Conservation (phyloP, 345 rosid species). For the Capsella bursapastoris region DNA sequence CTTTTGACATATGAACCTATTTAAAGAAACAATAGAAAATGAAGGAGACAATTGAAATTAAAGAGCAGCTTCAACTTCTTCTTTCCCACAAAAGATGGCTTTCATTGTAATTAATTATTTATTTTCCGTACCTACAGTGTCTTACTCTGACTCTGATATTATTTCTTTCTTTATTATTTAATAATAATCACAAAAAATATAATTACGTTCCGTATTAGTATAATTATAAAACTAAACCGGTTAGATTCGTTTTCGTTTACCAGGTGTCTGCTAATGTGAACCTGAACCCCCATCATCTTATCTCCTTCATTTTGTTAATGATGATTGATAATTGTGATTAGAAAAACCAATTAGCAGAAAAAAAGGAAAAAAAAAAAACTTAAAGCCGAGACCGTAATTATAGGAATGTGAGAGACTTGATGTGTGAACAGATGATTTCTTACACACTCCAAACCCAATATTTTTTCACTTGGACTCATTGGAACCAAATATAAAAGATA, state of each 20-base stretch:
- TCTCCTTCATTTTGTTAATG: constrained; percentile 24
- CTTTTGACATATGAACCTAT: neutral
- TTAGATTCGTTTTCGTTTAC: constrained; percentile 40
- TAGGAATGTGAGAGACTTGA: constrained; percentile 18
- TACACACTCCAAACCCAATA: neutral
- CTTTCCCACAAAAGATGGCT: constrained; percentile 46
- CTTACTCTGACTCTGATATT: constrained; percentile 42
- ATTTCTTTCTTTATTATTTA: constrained; percentile 26
- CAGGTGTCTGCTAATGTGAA: constrained; percentile 45
- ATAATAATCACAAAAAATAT: constrained; percentile 17
- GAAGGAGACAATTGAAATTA: too few species aligned
- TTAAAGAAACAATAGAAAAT: neutral
- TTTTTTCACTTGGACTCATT: constrained; percentile 4
- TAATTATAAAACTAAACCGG: constrained; percentile 20
- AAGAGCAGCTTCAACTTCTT: constrained; percentile 29
- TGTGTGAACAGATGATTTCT: constrained; percentile 33
- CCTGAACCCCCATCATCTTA: constrained; percentile 34
- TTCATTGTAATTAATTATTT: constrained; percentile 24
- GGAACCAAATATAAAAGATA: neutral
- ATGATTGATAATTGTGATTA: constrained; percentile 6
- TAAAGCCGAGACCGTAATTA: constrained; percentile 22
- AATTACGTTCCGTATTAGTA: constrained; percentile 25
- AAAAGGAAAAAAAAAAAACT: too few species aligned
- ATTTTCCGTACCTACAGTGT: constrained; percentile 43
- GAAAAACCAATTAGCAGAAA: neutral